Percentiles rank a stretch among this genome's conserved stretches.
phyloP scores from a whole-genome alignment of 2,329 filamentous ascomycete species.

The Orbilia javanica region DNA sequence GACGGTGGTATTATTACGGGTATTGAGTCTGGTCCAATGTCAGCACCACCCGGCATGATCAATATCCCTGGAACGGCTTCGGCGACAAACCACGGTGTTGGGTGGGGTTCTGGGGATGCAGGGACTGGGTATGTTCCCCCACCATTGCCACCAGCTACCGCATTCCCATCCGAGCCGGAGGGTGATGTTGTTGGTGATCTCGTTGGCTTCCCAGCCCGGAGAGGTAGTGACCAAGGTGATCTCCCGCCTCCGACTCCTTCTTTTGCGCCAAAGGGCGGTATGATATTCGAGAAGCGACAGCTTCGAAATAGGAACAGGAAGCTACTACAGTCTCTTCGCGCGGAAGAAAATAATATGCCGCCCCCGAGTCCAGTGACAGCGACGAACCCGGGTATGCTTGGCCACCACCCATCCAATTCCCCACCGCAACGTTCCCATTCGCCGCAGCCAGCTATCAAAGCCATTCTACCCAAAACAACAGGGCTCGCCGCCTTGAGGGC shows the following conservation, averaged over 20 bases:
- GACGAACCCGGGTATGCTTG: conserved; percentile 22
- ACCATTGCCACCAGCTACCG: conserved; percentile 58
- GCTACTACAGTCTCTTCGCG: conserved; percentile 38
- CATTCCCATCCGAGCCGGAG: conserved; percentile 57
- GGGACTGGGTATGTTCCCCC: conserved; percentile 54
- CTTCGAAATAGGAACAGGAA: conserved; percentile 54
- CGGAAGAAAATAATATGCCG: conserved; percentile 50
- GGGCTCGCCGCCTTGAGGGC: conserved; percentile 37
- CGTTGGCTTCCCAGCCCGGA: conserved; percentile 54
- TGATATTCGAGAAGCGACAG: conserved; percentile 57
- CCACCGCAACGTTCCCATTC: conserved; percentile 49
- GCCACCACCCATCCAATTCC: conserved; percentile 27
- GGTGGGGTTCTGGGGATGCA: conserved; percentile 46
- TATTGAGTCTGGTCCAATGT: conserved; percentile 75
- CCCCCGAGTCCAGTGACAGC: conserved; percentile 42
- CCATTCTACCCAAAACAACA: conserved; percentile 40
- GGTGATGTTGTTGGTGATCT: conserved; percentile 55
- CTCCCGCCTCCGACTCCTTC: conserved; percentile 54
- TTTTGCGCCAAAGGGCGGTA: conserved; percentile 57
- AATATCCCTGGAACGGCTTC: conserved; percentile 61
- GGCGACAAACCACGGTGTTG: conserved; percentile 47
- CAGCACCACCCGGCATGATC: conserved; percentile 69
- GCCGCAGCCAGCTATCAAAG: conserved; percentile 41
- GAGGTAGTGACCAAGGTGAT: conserved; percentile 54
- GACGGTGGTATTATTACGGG: conserved; percentile 63